Percentiles rank a stretch among this genome's conserved stretches.
These are phyloP conservation scores for Penicillium hordei DNA, from an alignment of 2,329 filamentous ascomycete species.

Conservation along the genomic window DNA sequence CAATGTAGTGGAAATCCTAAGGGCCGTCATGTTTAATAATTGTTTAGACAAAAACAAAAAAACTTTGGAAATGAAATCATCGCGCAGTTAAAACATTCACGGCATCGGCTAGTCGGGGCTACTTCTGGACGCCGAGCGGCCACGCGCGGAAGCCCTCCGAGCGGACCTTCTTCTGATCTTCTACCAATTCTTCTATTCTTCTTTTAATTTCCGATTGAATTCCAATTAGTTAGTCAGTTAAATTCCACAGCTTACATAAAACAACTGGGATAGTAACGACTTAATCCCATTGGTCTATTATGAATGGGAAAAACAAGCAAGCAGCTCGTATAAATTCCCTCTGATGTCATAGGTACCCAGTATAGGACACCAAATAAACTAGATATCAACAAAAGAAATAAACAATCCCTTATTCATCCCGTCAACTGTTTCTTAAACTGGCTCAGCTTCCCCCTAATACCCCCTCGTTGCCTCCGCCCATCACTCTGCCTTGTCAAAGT, in stretches of 20 bases:
- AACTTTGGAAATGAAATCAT: background rate
- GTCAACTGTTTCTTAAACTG: background rate
- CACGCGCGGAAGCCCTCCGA: background rate
- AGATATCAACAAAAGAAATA: background rate
- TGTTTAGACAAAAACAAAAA: background rate
- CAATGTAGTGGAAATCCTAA: slow-evolving; percentile 27
- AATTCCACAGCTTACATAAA: no score
- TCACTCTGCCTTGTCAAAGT: background rate
- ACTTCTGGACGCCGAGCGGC: slow-evolving; percentile 15
- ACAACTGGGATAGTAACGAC: background rate
- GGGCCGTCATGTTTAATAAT: slow-evolving; percentile 24
- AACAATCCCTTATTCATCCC: background rate
- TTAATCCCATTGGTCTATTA: background rate
- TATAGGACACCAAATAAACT: background rate
- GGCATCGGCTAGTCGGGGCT: slow-evolving; percentile 8
- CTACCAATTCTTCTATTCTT: background rate
- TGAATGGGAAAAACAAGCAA: background rate
- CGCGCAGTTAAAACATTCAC: slow-evolving; percentile 10
- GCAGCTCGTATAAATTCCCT: background rate
- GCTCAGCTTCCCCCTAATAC: background rate
- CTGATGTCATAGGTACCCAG: background rate
- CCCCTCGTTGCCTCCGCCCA: background rate
- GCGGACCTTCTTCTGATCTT: slow-evolving; percentile 28
- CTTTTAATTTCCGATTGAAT: background rate
- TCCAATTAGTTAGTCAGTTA: no score